Percentiles rank a stretch among this genome's conserved stretches.
Evolutionary conservation across 2,329 filamentous ascomycete species (phyloP).

Genomic region (Juglanconis oblonga): DNA sequence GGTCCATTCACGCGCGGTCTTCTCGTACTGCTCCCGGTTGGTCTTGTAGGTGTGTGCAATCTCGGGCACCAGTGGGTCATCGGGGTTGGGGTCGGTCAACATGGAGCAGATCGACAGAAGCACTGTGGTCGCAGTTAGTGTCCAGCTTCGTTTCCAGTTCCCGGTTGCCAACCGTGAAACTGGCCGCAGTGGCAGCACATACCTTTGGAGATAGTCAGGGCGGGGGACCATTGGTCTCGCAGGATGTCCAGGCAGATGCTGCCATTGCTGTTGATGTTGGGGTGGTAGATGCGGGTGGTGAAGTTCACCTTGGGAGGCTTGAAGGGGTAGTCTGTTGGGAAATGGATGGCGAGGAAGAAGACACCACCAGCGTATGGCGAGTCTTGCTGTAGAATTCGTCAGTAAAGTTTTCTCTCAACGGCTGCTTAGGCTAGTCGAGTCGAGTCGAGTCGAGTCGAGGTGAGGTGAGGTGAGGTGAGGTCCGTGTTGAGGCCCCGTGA

Average conservation of each 20-base stretch:
- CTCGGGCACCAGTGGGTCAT: slow-evolving; percentile 97
- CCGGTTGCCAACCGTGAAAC: too few species aligned
- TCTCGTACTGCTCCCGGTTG: slow-evolving; percentile 91
- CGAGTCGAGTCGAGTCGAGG: neutral
- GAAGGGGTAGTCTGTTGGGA: slow-evolving; percentile 99
- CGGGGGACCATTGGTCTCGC: slow-evolving; percentile 98
- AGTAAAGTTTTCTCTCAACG: slow-evolving; percentile 22
- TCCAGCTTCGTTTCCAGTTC: neutral
- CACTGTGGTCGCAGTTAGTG: slow-evolving; percentile 50
- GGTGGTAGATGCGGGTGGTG: slow-evolving; percentile 98
- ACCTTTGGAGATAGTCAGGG: slow-evolving; percentile 98
- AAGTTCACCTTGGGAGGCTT: slow-evolving; percentile 99
- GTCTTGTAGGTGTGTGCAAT: slow-evolving; percentile 99
- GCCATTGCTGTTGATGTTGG: slow-evolving; percentile 99
- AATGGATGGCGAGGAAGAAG: slow-evolving; percentile 98
- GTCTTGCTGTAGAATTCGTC: slow-evolving; percentile 62
- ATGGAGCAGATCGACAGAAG: slow-evolving; percentile 99
- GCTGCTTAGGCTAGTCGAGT: too few species aligned
- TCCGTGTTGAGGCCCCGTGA: neutral
- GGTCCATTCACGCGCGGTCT: slow-evolving; percentile 96
- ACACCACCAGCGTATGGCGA: slow-evolving; percentile 97
- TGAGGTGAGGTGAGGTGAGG: neutral
- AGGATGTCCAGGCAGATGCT: slow-evolving; percentile 99
- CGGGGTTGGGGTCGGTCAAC: slow-evolving; percentile 98
- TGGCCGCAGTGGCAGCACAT: slow-evolving; percentile 24